These are phyloP conservation scores for Blastobotrys mokoenaii DNA, from an alignment of 805 yeast species.

Conservation along the genomic window DNA sequence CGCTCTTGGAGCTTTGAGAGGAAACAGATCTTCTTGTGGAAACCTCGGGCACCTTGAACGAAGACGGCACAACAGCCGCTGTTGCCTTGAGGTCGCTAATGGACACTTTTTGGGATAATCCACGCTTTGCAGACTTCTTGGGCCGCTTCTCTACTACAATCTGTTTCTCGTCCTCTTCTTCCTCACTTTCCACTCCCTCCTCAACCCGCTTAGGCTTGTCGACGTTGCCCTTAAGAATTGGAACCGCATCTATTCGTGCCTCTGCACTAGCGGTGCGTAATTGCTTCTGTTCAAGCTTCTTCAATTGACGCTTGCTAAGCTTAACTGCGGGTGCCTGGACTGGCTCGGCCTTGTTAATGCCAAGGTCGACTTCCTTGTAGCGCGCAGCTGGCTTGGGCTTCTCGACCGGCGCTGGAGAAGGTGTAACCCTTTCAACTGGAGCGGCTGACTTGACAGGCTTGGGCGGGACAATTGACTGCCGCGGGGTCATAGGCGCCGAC, in stretches of 20 bases:
- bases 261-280: constrained; percentile 27
- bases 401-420: neutral
- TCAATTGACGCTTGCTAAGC: constrained; percentile 51
- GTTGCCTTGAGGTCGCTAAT: neutral
- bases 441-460: too few species aligned
- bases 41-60: neutral
- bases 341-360: neutral
- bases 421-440: too few species aligned
- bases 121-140: too few species aligned
- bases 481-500: too few species aligned
- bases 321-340: constrained; percentile 36
- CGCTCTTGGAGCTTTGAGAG: too few species aligned
- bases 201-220: neutral
- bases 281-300: constrained; percentile 48
- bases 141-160: neutral
- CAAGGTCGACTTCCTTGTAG: neutral
- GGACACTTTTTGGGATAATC: too few species aligned
- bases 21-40: too few species aligned
- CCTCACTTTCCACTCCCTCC: neutral
- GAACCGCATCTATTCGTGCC: constrained; percentile 5
- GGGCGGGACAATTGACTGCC: too few species aligned
- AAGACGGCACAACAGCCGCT: neutral
- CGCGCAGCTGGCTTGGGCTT: neutral
- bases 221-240: neutral
- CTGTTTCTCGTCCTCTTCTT: neutral